Conservation (phyloP, 495 filamentous ascomycete genomes). For the Penicillium diatomitis region DNA sequence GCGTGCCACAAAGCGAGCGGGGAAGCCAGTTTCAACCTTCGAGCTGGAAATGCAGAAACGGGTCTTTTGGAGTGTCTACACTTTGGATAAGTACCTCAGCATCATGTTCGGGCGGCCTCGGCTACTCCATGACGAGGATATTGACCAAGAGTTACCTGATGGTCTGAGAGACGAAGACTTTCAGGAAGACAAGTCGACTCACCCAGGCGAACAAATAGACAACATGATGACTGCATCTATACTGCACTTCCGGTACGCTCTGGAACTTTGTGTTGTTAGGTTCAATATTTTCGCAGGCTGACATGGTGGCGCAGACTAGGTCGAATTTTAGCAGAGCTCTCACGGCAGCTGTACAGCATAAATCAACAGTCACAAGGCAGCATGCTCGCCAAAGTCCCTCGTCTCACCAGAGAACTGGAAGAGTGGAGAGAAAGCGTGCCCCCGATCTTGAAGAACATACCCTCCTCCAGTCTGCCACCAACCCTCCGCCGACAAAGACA, state of each 20-base stretch:
- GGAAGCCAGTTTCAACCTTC: slow-evolving; percentile 24
- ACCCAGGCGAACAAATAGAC: slow-evolving; percentile 23
- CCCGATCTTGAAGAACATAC: slow-evolving; percentile 36
- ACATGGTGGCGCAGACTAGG: slow-evolving; percentile 22
- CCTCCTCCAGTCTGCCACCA: slow-evolving; percentile 38
- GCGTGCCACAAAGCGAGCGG: slow-evolving; percentile 21
- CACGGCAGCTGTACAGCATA: slow-evolving; percentile 40
- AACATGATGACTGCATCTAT: slow-evolving; percentile 43
- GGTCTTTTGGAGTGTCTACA: slow-evolving; percentile 49
- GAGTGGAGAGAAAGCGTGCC: slow-evolving; percentile 36
- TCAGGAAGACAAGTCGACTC: slow-evolving; percentile 28
- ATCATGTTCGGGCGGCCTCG: slow-evolving; percentile 45
- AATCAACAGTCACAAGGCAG: slow-evolving; percentile 30
- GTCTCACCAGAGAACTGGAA: slow-evolving; percentile 28
- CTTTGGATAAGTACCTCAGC: slow-evolving; percentile 49
- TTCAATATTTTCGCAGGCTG: background rate
- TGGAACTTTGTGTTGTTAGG: background rate
- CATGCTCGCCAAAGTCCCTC: slow-evolving; percentile 29
- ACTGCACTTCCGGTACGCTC: slow-evolving; percentile 31
- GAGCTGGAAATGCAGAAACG: slow-evolving; percentile 41
- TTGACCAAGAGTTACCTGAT: slow-evolving; percentile 45
- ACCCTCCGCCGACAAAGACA: slow-evolving; percentile 46
- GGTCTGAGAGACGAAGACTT: slow-evolving; percentile 47
- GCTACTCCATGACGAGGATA: slow-evolving; percentile 43
- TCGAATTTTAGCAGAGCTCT: slow-evolving; percentile 36